Evolutionary conservation across 2,329 filamentous ascomycete species (phyloP).

Genomic region (Curvularia eragrostidis): DNA sequence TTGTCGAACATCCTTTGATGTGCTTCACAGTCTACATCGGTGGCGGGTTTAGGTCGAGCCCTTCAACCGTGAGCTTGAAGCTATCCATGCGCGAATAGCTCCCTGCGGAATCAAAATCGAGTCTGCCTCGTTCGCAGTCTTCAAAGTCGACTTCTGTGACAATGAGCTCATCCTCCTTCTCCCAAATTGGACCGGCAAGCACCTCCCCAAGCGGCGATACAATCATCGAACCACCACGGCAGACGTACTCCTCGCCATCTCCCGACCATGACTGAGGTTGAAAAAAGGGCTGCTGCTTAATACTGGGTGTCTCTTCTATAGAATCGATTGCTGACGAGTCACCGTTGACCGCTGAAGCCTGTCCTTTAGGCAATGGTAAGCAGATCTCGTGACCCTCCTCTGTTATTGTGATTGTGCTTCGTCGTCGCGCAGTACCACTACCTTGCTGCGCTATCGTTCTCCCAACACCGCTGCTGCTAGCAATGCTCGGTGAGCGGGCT

Average conservation of each 20-base stretch:
- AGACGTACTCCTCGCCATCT: conserved; percentile 62
- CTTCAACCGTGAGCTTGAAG: conserved; percentile 66
- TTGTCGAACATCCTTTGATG: background rate
- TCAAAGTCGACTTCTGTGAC: conserved; percentile 82
- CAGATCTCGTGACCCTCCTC: conserved; percentile 57
- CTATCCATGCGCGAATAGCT: conserved; percentile 80
- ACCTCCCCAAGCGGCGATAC: conserved; percentile 81
- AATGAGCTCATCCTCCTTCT: conserved; percentile 71
- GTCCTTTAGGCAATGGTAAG: conserved; percentile 44
- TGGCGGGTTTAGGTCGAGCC: conserved; percentile 66
- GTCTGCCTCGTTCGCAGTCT: conserved; percentile 79
- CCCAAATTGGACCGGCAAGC: conserved; percentile 82
- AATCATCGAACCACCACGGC: conserved; percentile 82
- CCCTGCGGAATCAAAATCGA: conserved; percentile 85
- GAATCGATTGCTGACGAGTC: conserved; percentile 35
- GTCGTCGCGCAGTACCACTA: conserved; percentile 37
- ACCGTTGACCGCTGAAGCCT: conserved; percentile 15
- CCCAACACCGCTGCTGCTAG: conserved; percentile 11
- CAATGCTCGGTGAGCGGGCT: conserved; percentile 5
- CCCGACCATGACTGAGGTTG: conserved; percentile 11
- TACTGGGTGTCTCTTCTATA: conserved; percentile 27
- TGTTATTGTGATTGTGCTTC: conserved; percentile 51
- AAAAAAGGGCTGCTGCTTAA: conserved; percentile 24
- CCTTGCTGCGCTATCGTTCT: conserved; percentile 10
- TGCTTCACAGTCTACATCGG: conserved; percentile 46